Evolutionary conservation across 1,284 basidiomycete genomes (phyloP), one percentile per base, ranked within the genome.

Genomic region (Ustilago vetiveriae): DNA sequence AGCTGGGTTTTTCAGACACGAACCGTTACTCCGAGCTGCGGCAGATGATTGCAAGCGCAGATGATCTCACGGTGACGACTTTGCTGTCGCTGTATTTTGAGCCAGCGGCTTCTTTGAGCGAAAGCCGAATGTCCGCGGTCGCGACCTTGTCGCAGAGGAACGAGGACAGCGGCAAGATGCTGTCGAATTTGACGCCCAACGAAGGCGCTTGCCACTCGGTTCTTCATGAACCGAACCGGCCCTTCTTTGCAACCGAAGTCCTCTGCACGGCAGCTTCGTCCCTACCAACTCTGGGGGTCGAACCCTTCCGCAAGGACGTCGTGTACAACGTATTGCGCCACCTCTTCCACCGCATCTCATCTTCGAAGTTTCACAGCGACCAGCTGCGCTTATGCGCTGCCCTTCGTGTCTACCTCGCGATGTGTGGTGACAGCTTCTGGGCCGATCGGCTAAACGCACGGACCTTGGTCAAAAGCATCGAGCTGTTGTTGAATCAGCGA

Each of bases 331-430:
- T 71, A 4, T 35, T 76, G 22, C 88, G 90, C 52, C 87, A 88
- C 49, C 84, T 95, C 9, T 88, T 95, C 67, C 85, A 88, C 7
- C 85, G 85, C 35, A 84, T 94, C 24, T 86, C 90, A 58, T 82
- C 84, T 3, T 88, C 88, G 0, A 88, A 88, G n/a, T 85, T 97
- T 37, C 86, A 95, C 65, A 92, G 92, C 77, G 92, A 96, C 76
- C 92, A 96, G 80, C 82, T 89, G 39, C 88, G 94, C 6, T 84
- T 90, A 26, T 80, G 94, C 27, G 89, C 91, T 52, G 87, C 88
- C 0, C 83, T 96, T 22, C 88, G 72, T 5, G 54, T 78, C 11
- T 78, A 70, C 43, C 35, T 76, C 22, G 65, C 76, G 4, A 53
- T 75, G 56, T 60, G 51, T 26, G 56, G 43, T 17, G 57, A 54